Evolutionary conservation across 192 early-diverging fungal genomes (phyloP).

Genomic region (Linnemannia zychae): DNA sequence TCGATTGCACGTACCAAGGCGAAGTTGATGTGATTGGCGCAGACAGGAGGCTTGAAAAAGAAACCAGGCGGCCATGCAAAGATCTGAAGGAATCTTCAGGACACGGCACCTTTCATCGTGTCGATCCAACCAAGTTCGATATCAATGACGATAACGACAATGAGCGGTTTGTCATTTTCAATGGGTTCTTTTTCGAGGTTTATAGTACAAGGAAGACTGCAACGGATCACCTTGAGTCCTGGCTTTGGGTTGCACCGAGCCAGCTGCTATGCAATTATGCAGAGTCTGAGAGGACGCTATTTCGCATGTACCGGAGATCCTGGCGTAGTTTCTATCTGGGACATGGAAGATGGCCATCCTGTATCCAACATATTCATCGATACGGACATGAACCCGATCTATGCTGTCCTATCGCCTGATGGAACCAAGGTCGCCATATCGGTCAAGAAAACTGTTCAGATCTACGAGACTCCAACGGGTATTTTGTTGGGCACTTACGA

Average conservation of each 20-base stretch:
- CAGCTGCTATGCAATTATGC: too few relatives aligned
- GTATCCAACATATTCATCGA: not conserved
- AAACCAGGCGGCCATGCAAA: not conserved
- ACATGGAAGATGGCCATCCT: not conserved
- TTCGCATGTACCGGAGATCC: slow-evolving; percentile 1
- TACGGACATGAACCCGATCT: not conserved
- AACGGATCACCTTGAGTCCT: not conserved
- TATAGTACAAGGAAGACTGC: not conserved
- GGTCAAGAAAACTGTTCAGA: not conserved
- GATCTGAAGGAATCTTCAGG: not conserved
- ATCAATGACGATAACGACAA: not conserved
- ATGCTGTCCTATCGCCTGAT: not conserved
- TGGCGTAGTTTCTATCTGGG: slow-evolving; percentile 18
- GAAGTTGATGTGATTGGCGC: not conserved
- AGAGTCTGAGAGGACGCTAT: slow-evolving; percentile 10
- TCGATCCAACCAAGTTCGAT: not conserved
- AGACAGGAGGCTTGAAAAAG: too few relatives aligned
- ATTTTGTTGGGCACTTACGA: not conserved
- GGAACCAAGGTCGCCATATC: slow-evolving; percentile 16
- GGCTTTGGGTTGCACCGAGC: not conserved
- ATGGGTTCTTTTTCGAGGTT: not conserved
- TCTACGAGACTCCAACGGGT: not conserved
- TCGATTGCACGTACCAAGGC: not conserved
- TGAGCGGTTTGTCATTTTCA: not conserved
- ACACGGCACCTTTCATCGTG: not conserved